A percentile compares a stretch with the other conserved stretches of the same genome.
phyloP scores from a whole-genome alignment of 495 filamentous ascomycete genomes.

The Penicillium verhagenii region DNA sequence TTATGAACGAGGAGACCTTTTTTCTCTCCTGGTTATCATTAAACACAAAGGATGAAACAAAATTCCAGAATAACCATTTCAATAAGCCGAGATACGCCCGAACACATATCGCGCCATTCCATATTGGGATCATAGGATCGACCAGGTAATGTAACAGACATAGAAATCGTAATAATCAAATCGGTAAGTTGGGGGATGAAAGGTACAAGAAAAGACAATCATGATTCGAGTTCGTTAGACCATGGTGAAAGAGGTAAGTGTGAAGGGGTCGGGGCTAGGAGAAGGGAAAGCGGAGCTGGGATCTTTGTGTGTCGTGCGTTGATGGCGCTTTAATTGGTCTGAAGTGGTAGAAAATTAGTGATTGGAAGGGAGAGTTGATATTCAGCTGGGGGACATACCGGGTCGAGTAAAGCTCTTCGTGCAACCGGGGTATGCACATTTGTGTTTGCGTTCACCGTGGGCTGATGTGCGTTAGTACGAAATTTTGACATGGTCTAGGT shows the following conservation, averaged over 20 bases:
- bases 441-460: slow-evolving; percentile 48
- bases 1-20: not conserved
- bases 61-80: not conserved
- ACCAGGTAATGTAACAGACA: not conserved
- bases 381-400: slow-evolving; percentile 24
- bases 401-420: slow-evolving; percentile 50
- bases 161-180: not conserved
- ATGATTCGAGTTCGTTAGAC: slow-evolving; percentile 12
- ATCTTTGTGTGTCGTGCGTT: slow-evolving; percentile 44
- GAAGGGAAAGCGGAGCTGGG: slow-evolving; percentile 20
- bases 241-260: slow-evolving; percentile 23
- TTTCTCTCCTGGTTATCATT: not conserved
- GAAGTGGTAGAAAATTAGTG: slow-evolving; percentile 1
- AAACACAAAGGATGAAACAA: not conserved
- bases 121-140: not conserved
- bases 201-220: not conserved
- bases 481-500: not conserved
- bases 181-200: not conserved
- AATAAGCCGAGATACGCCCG: not conserved
- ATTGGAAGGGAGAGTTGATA: not conserved
- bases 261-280: slow-evolving; percentile 28
- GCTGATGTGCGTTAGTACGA: slow-evolving; percentile 25
- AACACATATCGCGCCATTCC: not conserved
- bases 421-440: slow-evolving; percentile 42
- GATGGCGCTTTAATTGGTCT: slow-evolving; percentile 51